These are phyloP conservation scores for Cynara cardunculus DNA, from an alignment of 129 eudicot species.

Conservation along the genomic window DNA sequence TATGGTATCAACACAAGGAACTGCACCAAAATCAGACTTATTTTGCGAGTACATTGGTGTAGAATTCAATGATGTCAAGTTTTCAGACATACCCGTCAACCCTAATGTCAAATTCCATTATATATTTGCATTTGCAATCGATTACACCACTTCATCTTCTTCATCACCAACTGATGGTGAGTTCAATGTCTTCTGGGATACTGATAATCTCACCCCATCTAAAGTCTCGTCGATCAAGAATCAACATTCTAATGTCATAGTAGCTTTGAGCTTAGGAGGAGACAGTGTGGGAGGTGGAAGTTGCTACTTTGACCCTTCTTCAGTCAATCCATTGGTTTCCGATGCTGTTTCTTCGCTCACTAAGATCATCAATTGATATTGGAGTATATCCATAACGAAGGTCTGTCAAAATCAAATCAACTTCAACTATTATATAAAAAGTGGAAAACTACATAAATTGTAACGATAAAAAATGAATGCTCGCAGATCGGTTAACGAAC, in stretches of 20 bases:
- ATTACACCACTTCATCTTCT: conserved; percentile 54
- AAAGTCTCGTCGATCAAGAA: conserved; percentile 58
- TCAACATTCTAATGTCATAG: conserved; percentile 56
- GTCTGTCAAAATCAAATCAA: conserved; percentile 19
- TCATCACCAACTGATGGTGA: conserved; percentile 66
- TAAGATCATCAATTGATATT: conserved; percentile 45
- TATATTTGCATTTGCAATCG: conserved; percentile 74
- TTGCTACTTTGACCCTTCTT: conserved; percentile 55
- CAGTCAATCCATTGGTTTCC: conserved; percentile 58
- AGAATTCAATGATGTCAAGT: conserved; percentile 52
- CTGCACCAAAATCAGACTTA: conserved; percentile 37
- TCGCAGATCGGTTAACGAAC: background rate
- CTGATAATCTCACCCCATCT: conserved; percentile 51
- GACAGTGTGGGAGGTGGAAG: conserved; percentile 55
- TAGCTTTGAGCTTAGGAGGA: conserved; percentile 73
- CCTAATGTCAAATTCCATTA: conserved; percentile 60
- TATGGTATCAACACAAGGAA: conserved; percentile 22
- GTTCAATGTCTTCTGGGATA: conserved; percentile 76
- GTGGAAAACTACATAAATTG: background rate
- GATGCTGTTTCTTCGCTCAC: conserved; percentile 66
- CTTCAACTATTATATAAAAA: background rate
- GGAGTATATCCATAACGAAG: no score
- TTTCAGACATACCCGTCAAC: conserved; percentile 67
- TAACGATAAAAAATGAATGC: background rate
- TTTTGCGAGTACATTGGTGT: conserved; percentile 80